Conservation (phyloP, 2,329 filamentous ascomycete genomes). For the Paecilomyces fulvus region DNA sequence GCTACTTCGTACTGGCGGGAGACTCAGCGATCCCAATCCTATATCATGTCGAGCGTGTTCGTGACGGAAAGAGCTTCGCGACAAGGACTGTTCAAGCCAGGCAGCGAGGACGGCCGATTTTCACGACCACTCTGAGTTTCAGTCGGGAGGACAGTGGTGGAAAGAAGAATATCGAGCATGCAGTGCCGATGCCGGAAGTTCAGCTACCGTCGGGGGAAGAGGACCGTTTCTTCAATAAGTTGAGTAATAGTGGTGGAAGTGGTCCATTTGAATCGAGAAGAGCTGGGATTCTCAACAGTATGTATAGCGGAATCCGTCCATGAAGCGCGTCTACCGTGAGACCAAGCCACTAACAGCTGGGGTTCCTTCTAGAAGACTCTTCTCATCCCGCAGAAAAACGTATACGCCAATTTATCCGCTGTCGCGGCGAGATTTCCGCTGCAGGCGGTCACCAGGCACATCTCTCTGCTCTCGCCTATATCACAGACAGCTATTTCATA, state of each 20-base stretch:
- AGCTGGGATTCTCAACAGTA: constrained; percentile 49
- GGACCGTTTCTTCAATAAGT: constrained; percentile 16
- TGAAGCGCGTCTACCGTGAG: background rate
- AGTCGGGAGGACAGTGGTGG: constrained; percentile 52
- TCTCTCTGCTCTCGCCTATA: constrained; percentile 80
- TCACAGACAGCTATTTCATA: constrained; percentile 89
- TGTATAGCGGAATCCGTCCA: constrained; percentile 9
- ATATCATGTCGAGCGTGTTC: constrained; percentile 90
- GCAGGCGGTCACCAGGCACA: constrained; percentile 71
- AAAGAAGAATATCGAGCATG: constrained; percentile 55
- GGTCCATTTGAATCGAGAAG: constrained; percentile 52
- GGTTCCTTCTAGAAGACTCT: constrained; percentile 28
- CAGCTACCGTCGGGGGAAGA: constrained; percentile 35
- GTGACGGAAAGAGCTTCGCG: constrained; percentile 80
- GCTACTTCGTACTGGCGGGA: constrained; percentile 94
- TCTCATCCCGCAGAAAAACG: constrained; percentile 56
- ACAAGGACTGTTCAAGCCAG: constrained; percentile 94
- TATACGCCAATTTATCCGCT: constrained; percentile 47
- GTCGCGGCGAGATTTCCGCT: constrained; percentile 59
- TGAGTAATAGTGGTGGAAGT: constrained; percentile 18
- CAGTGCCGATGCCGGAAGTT: constrained; percentile 50
- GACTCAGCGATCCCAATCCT: constrained; percentile 76
- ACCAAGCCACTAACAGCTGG: background rate
- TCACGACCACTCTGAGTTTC: constrained; percentile 91
- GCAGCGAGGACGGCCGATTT: constrained; percentile 81